These are phyloP conservation scores for Fusarium subtropicale DNA, from an alignment of 2,329 filamentous ascomycete genomes.

Conservation along the genomic window DNA sequence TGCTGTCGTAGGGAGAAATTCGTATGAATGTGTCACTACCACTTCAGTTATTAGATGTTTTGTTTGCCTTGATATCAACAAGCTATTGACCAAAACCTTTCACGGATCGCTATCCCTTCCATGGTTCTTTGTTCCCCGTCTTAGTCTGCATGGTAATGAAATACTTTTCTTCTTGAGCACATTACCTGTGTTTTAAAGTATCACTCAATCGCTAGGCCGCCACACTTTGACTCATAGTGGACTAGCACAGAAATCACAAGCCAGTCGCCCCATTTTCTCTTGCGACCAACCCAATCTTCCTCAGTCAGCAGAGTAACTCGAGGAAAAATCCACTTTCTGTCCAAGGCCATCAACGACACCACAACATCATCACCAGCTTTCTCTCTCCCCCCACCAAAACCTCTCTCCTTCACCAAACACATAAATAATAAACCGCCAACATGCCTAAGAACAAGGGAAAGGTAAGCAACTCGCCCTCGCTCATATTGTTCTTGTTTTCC, in stretches of 20 bases:
- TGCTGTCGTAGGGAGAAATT: background rate
- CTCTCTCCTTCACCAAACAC: constrained; percentile 15
- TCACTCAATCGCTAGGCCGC: constrained; percentile 9
- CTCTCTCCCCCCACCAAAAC: constrained; percentile 16
- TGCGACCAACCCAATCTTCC: constrained; percentile 22
- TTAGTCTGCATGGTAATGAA: constrained; percentile 18
- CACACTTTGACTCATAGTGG: constrained; percentile 33
- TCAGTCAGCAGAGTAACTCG: constrained; percentile 32
- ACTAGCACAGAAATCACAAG: constrained; percentile 27
- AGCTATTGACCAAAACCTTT: background rate
- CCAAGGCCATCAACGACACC: constrained; percentile 42
- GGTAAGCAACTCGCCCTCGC: constrained; percentile 64
- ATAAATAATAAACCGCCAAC: constrained; percentile 51
- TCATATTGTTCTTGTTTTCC: background rate
- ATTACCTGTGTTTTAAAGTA: background rate
- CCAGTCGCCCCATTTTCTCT: constrained; percentile 17
- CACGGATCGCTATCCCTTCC: background rate
- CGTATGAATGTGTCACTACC: background rate
- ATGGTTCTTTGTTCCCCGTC: background rate
- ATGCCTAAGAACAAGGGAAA: constrained; percentile 99
- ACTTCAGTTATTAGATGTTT: background rate
- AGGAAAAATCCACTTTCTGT: constrained; percentile 46
- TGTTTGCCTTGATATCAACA: background rate
- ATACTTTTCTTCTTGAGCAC: constrained; percentile 2
- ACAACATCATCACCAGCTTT: constrained; percentile 42